Conservation (phyloP, 129 eudicot genomes). For the Centaurea solstitialis region DNA sequence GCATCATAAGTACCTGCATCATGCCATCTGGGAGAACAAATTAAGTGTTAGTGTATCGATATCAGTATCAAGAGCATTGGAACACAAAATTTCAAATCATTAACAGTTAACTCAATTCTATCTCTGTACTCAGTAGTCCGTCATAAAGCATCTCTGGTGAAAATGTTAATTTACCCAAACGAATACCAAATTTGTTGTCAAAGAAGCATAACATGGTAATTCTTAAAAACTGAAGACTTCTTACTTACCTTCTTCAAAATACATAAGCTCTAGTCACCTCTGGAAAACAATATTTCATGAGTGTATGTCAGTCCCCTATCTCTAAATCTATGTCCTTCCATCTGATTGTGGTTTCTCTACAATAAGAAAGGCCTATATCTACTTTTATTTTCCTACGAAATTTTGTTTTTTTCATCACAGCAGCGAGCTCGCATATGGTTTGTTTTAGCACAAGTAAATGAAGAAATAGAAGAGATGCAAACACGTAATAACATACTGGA, state of each 20-base stretch:
- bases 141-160: neutral
- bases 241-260: neutral
- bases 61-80: neutral
- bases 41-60: neutral
- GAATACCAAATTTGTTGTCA: neutral
- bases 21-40: constrained; percentile 71
- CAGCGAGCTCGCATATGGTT: constrained; percentile 6
- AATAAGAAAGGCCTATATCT: neutral
- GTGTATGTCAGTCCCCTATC: neutral
- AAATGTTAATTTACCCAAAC: neutral
- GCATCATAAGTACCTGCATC: constrained; percentile 97
- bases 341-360: neutral
- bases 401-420: neutral
- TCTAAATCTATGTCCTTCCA: neutral
- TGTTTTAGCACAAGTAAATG: neutral
- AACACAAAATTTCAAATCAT: neutral
- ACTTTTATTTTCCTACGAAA: neutral
- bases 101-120: neutral
- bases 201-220: neutral
- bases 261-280: neutral
- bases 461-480: neutral
- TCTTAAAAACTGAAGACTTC: neutral
- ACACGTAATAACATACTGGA: neutral
- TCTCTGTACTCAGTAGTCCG: neutral
- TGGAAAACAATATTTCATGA: neutral